Base-by-base conservation (phyloP, 768 basidiomycete genomes). In the Gautieria morchelliformis region DNA sequence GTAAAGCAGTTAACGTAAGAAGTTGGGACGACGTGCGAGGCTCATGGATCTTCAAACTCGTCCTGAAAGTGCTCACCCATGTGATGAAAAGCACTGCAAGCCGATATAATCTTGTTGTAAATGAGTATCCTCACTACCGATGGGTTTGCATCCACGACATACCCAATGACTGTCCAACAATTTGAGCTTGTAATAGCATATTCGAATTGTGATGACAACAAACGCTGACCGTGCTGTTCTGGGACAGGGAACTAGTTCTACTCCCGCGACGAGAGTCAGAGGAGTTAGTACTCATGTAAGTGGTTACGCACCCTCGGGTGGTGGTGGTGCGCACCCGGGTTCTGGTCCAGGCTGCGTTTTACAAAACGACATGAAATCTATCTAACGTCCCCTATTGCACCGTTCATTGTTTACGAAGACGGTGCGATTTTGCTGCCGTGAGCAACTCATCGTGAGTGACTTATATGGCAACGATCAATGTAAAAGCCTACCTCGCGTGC, bases 321-420 rank as follows among this genome's bases (percentile, higher is more conserved):
- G 83, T 44, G 86, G 85, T 4, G 80, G 69, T 57, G 65, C 68
- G 60, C 86, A 88, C 8, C 76, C 80, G 19, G 80, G 82, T 64
- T 87, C 78, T 30, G 83, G 83, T 24, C 84, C 84, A 17, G 79
- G 81, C 62, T 85, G 78, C 12, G 71, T 71, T 10, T 62, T 51
- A 9, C 73, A 72, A 14, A 85, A 71, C 58, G 79, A 75, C 62
- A 80, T 68, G 63, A 88, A 88, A 63, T 87, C 84, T 33, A 70
- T 71, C 85, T 84, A 88, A 63, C 84, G 84, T 71, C 84, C 85
- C 56, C 85, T 78, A 66, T 85, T 81, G 85, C 86, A 88, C 60
- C 82, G 78, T 0, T 78, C 78, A 66, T 88, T 85, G 58, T 85
- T 80, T 5, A 88, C 72, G 53, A 87, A 72, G 68, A 88, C 83